Conservation (phyloP, 2,329 filamentous ascomycete genomes). For the Aspergillus clavatus region DNA sequence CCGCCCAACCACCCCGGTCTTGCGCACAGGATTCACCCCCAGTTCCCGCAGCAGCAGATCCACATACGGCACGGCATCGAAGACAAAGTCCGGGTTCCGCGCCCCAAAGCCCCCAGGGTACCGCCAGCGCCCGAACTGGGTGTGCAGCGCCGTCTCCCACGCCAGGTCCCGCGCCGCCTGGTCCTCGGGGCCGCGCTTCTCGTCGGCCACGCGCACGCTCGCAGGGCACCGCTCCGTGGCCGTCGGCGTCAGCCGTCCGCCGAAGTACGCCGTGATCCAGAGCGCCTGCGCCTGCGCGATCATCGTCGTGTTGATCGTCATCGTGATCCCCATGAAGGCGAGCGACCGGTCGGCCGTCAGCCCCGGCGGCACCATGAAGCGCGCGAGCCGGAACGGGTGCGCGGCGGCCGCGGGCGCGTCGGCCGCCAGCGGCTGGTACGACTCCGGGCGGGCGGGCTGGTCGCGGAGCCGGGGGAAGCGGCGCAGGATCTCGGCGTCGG, state of each 20-base stretch:
- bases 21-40: slow-evolving; percentile 49
- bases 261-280: slow-evolving; percentile 64
- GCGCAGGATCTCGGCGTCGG: slow-evolving; percentile 48
- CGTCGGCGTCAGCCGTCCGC: slow-evolving; percentile 43
- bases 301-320: slow-evolving; percentile 43
- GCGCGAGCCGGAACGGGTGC: slow-evolving; percentile 46
- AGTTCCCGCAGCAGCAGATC: slow-evolving; percentile 65
- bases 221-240: slow-evolving; percentile 22
- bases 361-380: slow-evolving; percentile 44
- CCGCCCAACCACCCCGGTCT: slow-evolving; percentile 28
- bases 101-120: slow-evolving; percentile 58
- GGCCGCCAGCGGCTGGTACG: slow-evolving; percentile 27
- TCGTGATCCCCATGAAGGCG: slow-evolving; percentile 47
- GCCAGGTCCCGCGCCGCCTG: slow-evolving; percentile 41
- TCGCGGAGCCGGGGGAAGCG: slow-evolving; percentile 48
- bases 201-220: slow-evolving; percentile 9
- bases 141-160: slow-evolving; percentile 58
- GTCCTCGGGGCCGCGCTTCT: slow-evolving; percentile 12
- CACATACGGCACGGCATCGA: slow-evolving; percentile 69
- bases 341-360: slow-evolving; percentile 41
- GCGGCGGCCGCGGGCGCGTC: slow-evolving; percentile 34
- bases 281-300: slow-evolving; percentile 50
- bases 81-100: slow-evolving; percentile 59
- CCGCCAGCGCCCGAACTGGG: slow-evolving; percentile 65
- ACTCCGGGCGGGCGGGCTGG: slow-evolving; percentile 33